A percentile compares a stretch with the other conserved stretches of the same genome.
These are phyloP conservation scores for Lodderomyces theae DNA, from an alignment of 1,139 yeast species.

Conservation along the genomic window DNA sequence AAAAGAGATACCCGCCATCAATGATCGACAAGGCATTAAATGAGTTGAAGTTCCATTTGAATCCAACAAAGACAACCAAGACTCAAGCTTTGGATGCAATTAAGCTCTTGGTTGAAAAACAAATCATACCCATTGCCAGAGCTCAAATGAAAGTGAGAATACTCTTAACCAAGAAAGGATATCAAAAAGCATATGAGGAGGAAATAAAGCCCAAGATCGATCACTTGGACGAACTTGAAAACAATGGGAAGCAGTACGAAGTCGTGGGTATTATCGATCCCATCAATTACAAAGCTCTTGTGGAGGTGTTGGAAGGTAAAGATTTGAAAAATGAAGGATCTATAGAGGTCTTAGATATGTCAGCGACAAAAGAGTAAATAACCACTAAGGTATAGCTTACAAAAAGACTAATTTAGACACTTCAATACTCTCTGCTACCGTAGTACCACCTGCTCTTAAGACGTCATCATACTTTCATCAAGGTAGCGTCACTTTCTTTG, in stretches of 20 bases:
- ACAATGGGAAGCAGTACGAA: constrained; percentile 51
- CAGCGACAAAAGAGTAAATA: constrained; percentile 61
- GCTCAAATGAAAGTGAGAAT: constrained; percentile 89
- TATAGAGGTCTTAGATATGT: constrained; percentile 87
- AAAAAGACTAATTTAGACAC: too few species aligned
- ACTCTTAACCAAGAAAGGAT: constrained; percentile 48
- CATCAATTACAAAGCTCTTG: constrained; percentile 70
- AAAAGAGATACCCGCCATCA: constrained; percentile 89
- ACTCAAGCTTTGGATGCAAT: constrained; percentile 92
- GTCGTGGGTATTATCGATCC: constrained; percentile 83
- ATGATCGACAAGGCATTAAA: constrained; percentile 86
- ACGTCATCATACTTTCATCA: too few species aligned
- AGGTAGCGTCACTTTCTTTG: too few species aligned
- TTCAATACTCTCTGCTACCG: too few species aligned
- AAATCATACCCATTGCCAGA: constrained; percentile 87
- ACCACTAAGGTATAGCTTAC: too few species aligned
- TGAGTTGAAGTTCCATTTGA: constrained; percentile 78
- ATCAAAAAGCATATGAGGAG: constrained; percentile 44
- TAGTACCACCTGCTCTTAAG: too few species aligned
- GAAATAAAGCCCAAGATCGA: constrained; percentile 51
- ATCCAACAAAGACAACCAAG: constrained; percentile 78
- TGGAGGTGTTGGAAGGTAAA: constrained; percentile 44
- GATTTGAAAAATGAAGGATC: constrained; percentile 54
- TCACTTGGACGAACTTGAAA: constrained; percentile 52
- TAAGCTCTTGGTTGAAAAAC: constrained; percentile 68